Base-by-base conservation (phyloP, 2,329 filamentous ascomycete genomes). In the Botrytis deweyae region DNA sequence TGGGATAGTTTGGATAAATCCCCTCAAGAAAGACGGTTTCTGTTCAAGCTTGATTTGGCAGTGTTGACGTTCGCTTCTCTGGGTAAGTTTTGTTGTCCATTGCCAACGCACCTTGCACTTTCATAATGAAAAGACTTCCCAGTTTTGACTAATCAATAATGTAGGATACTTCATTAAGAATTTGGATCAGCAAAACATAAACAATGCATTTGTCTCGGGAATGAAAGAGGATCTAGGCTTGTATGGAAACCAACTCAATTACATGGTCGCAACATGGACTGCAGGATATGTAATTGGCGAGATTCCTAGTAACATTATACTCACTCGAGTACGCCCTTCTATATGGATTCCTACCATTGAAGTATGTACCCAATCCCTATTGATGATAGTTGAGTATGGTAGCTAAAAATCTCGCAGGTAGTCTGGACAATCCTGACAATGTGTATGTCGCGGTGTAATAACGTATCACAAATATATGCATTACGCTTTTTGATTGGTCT, bases 271-370 rank as follows among this genome's bases (percentile, higher is more conserved):
- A n/a, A 73, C 72, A 22, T 76, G 69, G 66, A 76, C 75, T 0
- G 83, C 86, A 1, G 87, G 87, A 25, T 88, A 88, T 74, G 84
- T 87, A 0, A 83, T 88, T 63, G 86, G 85, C 4, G 82, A 87
- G 74, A 83, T 87, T 16, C 85, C 86, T 0, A 84, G 83, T 72
- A 87, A 88, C 73, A 82, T 88, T 22, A 80, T 87, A 25, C 80
- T 88, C 10, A 88, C 86, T 4, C 82, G 83, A 22, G 77, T 74
- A 29, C 49, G 63, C 22, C 73, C 73, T 16, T 49, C 71, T 16
- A 74, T 72, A n/a, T 74, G 68, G 68, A 74, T 66, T 49, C 63
- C 72, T 3, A 52, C 67, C 10, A 62, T 73, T 46, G 71, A 73
- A 59, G 71, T 73, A 52, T 14, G 52, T 12, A 40, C 10, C 20